Evolutionary conservation across 805 yeast species (phyloP).

Genomic region (Maudiozyma barnettii): DNA sequence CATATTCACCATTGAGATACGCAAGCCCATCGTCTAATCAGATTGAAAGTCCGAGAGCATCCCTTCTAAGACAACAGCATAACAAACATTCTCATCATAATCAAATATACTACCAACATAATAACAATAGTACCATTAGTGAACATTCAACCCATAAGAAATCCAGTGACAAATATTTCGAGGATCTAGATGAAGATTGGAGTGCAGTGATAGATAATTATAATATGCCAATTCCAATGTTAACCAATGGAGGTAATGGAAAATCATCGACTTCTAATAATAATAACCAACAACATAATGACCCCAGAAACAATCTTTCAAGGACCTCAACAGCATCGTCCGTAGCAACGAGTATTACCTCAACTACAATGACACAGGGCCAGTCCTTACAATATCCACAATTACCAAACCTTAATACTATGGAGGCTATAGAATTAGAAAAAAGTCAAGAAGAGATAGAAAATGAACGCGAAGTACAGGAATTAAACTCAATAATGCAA

Average conservation of each 20-base stretch:
- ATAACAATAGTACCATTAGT: conserved; percentile 4
- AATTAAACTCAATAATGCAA: conserved; percentile 48
- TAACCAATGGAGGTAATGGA: conserved; percentile 24
- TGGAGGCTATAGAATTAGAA: conserved; percentile 12
- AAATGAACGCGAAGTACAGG: conserved; percentile 29
- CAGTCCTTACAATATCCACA: conserved; percentile 20
- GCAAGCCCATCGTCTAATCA: conserved; percentile 10
- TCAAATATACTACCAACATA: conserved; percentile 9
- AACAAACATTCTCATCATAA: conserved; percentile 8
- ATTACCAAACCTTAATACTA: conserved; percentile 20
- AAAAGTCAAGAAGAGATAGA: conserved; percentile 21
- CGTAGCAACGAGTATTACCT: conserved; percentile 12
- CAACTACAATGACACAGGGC: conserved; percentile 2
- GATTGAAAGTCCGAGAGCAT: conserved; percentile 14
- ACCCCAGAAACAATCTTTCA: conserved; percentile 10
- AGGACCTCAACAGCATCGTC: conserved; percentile 13
- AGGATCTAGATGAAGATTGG: conserved; percentile 88
- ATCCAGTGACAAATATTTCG: conserved; percentile 34
- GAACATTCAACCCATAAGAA: conserved; percentile 11
- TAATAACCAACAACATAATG: conserved; percentile 1
- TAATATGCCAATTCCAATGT: conserved; percentile 27
- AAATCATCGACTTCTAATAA: conserved; percentile 4
- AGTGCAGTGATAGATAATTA: conserved; percentile 59
- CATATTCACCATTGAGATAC: conserved; percentile 22
- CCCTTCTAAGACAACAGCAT: conserved; percentile 7